phyloP scores from a whole-genome alignment of 2,329 filamentous ascomycete species.

The Colletotrichum echinochloae region DNA sequence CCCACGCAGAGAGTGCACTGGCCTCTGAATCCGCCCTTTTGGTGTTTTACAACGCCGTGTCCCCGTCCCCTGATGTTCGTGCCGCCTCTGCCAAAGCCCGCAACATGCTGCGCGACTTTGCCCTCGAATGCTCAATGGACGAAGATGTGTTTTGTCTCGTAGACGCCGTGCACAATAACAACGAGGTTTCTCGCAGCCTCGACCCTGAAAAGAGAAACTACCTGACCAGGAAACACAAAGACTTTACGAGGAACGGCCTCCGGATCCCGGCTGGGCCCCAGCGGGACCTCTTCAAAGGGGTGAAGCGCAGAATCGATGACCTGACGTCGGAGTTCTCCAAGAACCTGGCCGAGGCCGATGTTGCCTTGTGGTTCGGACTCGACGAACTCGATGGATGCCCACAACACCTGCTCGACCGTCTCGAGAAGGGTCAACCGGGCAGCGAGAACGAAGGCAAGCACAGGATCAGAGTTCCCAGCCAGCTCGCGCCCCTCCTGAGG shows the following conservation, averaged over 20 bases:
- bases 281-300: conserved; percentile 10
- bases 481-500: conserved; percentile 81
- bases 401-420: conserved; percentile 55
- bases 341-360: not conserved
- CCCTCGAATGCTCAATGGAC: not conserved
- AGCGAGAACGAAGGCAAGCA: conserved; percentile 77
- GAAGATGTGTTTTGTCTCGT: conserved; percentile 18
- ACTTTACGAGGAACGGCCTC: conserved; percentile 4
- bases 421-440: conserved; percentile 73
- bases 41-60: conserved; percentile 24
- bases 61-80: conserved; percentile 8
- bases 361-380: not conserved
- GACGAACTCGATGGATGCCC: conserved; percentile 11
- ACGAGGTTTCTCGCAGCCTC: rapidly evolving
- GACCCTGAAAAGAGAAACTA: not conserved
- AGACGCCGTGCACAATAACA: not conserved
- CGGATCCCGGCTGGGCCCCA: not conserved
- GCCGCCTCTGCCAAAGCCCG: conserved; percentile 11
- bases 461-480: conserved; percentile 84
- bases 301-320: not conserved
- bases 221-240: conserved; percentile 1
- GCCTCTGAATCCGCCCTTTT: not conserved
- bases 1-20: conserved; percentile 17
- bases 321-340: not conserved
- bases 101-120: not conserved